Base-by-base conservation (phyloP, 306 rosid genomes). In the Quercus variabilis region DNA sequence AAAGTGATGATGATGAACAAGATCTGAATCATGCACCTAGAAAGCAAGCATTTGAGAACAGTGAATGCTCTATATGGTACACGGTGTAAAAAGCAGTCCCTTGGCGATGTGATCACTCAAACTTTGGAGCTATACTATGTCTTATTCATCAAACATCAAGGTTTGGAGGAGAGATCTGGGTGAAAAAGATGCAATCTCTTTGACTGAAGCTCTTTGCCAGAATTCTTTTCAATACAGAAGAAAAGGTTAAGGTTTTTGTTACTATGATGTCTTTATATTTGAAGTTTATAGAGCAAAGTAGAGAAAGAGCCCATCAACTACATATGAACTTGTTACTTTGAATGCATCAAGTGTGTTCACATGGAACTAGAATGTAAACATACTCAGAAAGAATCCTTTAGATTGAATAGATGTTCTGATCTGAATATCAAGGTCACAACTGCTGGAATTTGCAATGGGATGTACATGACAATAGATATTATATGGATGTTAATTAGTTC, bases 151-250 rank as follows among this genome's bases (percentile, higher is more conserved):
- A 62, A 51, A 85, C 74, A 83, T 82, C 75, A 88, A 82, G 80
- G 90, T 92, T 26, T 92, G 97, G 97, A 92, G 84, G 86, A 73
- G 55, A 74, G 92, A 85, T 55, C 89, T 88, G 88, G 88, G 85
- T 74, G 83, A 89, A 79, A 59, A 58, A 57, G 81, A 88, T 21
- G 97, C 92, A 63, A 82, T 88, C 74, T 76, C 33, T 21, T 35
- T 69, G 31, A 5, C 3, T 17, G 60, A 55, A 17, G 60, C 25
- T 55, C 60, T 55, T 55, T 55, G 60, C 60, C 8, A 19, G 20
- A 55, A 55, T 55, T 55, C 19, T n/a, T n/a, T 6, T n/a, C 25
- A 19, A 55, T 17, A 55, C 3, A 19, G n/a, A 54, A 18, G 57
- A 54, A n/a, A 55, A 55, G 19, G 10, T 55, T 55, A 55, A 18